Percentiles rank a stretch among this genome's conserved stretches.
phyloP scores from a whole-genome alignment of 148 eudicot species.

The Chenopodium suecicum region DNA sequence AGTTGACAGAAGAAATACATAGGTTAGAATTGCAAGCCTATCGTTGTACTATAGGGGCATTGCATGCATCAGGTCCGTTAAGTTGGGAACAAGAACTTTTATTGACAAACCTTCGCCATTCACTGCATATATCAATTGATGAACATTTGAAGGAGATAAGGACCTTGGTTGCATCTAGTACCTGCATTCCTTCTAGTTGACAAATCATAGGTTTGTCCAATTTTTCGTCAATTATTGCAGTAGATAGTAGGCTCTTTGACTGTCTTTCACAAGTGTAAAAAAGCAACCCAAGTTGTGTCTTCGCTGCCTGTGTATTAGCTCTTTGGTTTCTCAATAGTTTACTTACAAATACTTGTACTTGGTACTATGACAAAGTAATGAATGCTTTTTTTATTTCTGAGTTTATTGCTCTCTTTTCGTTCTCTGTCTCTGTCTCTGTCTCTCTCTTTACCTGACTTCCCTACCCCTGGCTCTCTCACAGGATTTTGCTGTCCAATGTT shows the following conservation, averaged over 20 bases:
- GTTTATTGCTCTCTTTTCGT: slow-evolving; percentile 14
- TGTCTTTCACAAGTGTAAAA: slow-evolving; percentile 40
- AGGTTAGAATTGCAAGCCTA: slow-evolving; percentile 88
- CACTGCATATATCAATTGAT: slow-evolving; percentile 81
- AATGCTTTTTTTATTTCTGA: slow-evolving; percentile 34
- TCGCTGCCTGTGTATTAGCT: slow-evolving; percentile 26
- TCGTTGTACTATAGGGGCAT: slow-evolving; percentile 70
- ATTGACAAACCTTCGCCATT: slow-evolving; percentile 80
- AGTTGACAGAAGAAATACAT: slow-evolving; percentile 54
- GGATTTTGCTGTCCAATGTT: background rate
- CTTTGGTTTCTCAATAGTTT: slow-evolving; percentile 18
- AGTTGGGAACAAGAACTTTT: slow-evolving; percentile 89
- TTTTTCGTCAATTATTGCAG: background rate
- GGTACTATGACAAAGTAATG: slow-evolving; percentile 32
- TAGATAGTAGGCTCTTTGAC: slow-evolving; percentile 16
- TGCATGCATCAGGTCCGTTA: slow-evolving; percentile 82
- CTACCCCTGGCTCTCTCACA: background rate
- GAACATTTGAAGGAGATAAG: slow-evolving; percentile 82
- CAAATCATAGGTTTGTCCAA: slow-evolving; percentile 3
- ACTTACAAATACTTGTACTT: slow-evolving; percentile 33
- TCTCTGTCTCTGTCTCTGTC: slow-evolving; percentile 16
- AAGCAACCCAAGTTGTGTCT: slow-evolving; percentile 29
- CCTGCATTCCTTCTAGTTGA: slow-evolving; percentile 52
- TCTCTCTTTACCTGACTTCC: background rate
- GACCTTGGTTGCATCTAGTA: slow-evolving; percentile 54